Evolutionary conservation across 2,329 filamentous ascomycete genomes (phyloP), one percentile per base, ranked within the genome.

Genomic region (Pseudogymnoascus sp.): DNA sequence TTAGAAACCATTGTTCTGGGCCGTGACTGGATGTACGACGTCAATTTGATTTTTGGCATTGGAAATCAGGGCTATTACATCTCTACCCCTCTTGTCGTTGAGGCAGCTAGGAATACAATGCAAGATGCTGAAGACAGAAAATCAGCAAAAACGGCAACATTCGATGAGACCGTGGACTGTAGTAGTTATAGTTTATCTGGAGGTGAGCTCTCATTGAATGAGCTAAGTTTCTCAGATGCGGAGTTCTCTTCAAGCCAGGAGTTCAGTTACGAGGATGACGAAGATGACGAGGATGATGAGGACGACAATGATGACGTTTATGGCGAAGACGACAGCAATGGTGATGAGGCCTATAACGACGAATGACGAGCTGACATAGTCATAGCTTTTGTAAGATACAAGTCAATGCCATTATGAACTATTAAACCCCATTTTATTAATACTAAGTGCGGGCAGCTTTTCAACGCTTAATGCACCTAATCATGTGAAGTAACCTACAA

Each of bases 21-120:
- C 21, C 58, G 47, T 50, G 63, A 64, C 35, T 64, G 58, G 61
- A 64, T 64, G 17, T n/a, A 24, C 15, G 47, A 29, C 24, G 61
- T 62, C 24, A 21, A 61, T 59, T 59, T 64, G 37, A 58, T 62
- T 15, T 58, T 11, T 33, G 57, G 58, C 41, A 61, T 60, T 62
- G 61, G 44, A 7, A 62, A 60, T 39, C 13, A 59, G 57, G 59
- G 41, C 39, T 64, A 64, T 59, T 64, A 58, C 31, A 64, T 64
- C 47, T 40, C 63, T 13, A 36, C 62, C 36, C 44, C 61, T 64
- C 63, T 64, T 41, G 36, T 47, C 50, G 29, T 63, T 15, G 57
- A 63, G 50, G 54, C 37, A 57, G 44, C 60, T 26, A 35, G 54
- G 21, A 57, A 63, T 39, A 61, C 31, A 21, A 54, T 62, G 47